A percentile compares a stretch with the other conserved stretches of the same genome.
Evolutionary conservation across 345 rosid species (phyloP).

Genomic region (Stellera chamaejasme): DNA sequence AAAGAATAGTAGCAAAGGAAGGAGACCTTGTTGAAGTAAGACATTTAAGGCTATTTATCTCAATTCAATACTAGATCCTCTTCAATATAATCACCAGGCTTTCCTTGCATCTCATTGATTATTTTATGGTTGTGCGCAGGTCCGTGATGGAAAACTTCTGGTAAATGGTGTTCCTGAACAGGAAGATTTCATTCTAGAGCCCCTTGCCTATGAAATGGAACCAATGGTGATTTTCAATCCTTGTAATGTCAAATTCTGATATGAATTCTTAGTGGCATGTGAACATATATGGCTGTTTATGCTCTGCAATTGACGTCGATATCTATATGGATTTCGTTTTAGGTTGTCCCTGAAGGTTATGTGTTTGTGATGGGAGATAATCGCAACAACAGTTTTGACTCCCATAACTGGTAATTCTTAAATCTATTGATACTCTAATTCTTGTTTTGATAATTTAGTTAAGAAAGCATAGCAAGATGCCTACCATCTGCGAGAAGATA

Average conservation of each 20-base stretch:
- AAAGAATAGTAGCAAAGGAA: conserved; percentile 86
- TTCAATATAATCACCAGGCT: not conserved
- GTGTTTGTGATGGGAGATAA: conserved; percentile 95
- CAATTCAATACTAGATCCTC: conserved; percentile 4
- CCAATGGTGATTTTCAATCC: conserved; percentile 36
- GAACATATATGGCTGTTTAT: not conserved
- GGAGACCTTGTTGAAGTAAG: conserved; percentile 90
- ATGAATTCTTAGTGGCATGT: too few relatives aligned
- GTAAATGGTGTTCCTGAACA: conserved; percentile 54
- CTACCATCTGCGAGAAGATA: not conserved
- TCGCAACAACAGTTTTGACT: conserved; percentile 85
- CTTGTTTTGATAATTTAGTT: not conserved
- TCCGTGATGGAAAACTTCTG: conserved; percentile 56
- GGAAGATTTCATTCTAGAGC: conserved; percentile 72
- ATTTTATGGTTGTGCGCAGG: conserved; percentile 30
- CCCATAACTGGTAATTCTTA: conserved; percentile 71
- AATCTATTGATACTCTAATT: not conserved
- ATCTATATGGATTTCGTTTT: conserved; percentile 15
- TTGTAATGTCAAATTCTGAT: too few relatives aligned
- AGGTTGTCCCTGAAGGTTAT: conserved; percentile 77
- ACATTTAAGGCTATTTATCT: conserved; percentile 22
- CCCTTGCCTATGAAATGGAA: conserved; percentile 65
- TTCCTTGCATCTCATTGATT: conserved; percentile 4
- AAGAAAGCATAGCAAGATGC: too few relatives aligned
- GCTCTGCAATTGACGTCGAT: not conserved